Conservation (phyloP, 2,329 filamentous ascomycete genomes). For the Ophioceras dolichostomum region DNA sequence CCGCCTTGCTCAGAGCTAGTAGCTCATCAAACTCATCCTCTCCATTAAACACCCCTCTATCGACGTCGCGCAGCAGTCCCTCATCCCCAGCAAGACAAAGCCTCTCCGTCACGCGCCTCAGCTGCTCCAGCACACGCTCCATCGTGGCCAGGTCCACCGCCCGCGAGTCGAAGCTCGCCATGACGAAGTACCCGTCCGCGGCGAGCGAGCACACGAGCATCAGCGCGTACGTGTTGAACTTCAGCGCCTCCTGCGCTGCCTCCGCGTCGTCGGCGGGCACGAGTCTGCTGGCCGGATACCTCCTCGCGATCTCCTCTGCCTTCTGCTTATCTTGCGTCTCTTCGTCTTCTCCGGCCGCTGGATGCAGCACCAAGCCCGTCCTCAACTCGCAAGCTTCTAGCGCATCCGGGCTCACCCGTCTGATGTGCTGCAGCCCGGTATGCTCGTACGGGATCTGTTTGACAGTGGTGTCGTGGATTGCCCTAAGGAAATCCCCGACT, state of each 20-base stretch:
- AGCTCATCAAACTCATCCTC: neutral
- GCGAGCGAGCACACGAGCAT: conserved; percentile 54
- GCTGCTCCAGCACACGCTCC: conserved; percentile 37
- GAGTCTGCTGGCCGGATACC: conserved; percentile 13
- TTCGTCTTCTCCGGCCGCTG: conserved; percentile 19
- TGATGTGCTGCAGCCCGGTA: conserved; percentile 47
- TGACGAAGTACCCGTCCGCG: conserved; percentile 40
- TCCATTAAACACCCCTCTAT: conserved; percentile 10
- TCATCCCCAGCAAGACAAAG: conserved; percentile 27
- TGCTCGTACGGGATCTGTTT: conserved; percentile 49
- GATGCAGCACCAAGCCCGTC: conserved; percentile 42
- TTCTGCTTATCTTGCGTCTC: conserved; percentile 4
- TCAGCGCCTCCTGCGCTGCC: conserved; percentile 46
- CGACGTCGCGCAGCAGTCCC: conserved; percentile 20
- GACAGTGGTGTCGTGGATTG: conserved; percentile 7
- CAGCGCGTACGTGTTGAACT: conserved; percentile 47
- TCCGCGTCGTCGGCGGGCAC: conserved; percentile 41
- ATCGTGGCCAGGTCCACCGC: conserved; percentile 38
- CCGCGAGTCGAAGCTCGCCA: conserved; percentile 54
- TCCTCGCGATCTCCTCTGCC: neutral
- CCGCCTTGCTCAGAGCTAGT: neutral
- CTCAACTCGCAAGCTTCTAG: conserved; percentile 43
- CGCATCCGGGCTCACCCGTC: conserved; percentile 39
- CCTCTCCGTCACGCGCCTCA: conserved; percentile 35
- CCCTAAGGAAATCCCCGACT: conserved; percentile 29